phyloP scores from a whole-genome alignment of 2,329 filamentous ascomycete genomes.

The Exophiala sp. region DNA sequence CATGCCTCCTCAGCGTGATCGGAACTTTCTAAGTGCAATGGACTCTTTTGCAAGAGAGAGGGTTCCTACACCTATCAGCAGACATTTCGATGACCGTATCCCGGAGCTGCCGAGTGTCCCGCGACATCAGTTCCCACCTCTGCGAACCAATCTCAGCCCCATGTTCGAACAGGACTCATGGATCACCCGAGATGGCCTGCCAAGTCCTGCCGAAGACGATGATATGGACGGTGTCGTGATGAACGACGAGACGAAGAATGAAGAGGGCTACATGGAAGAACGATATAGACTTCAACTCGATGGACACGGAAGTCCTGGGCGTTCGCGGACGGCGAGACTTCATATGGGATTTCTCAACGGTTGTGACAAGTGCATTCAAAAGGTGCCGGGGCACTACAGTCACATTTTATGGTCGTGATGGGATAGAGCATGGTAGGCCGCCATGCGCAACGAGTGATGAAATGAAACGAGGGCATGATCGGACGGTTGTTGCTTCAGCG shows the following conservation, averaged over 20 bases:
- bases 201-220: conserved; percentile 24
- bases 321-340: conserved; percentile 47
- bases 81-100: conserved; percentile 24
- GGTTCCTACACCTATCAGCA: conserved; percentile 26
- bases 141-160: conserved; percentile 25
- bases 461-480: conserved; percentile 9
- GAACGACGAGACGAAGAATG: conserved; percentile 13
- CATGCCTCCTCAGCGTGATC: conserved; percentile 19
- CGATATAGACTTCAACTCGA: conserved; percentile 9
- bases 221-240: conserved; percentile 23
- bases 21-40: conserved; percentile 12
- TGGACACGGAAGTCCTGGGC: conserved; percentile 12
- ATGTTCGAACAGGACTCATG: conserved; percentile 29
- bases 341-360: conserved; percentile 75
- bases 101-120: conserved; percentile 18
- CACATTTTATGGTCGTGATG: conserved; percentile 59
- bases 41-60: conserved; percentile 20
- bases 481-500: no score
- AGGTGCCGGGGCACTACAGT: conserved; percentile 75
- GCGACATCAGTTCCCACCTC: conserved; percentile 23
- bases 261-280: background rate
- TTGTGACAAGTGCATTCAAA: conserved; percentile 72
- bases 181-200: conserved; percentile 23
- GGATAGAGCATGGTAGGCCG: background rate
- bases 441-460: background rate